Evolutionary conservation across 2,329 filamentous ascomycete species (phyloP).

Genomic region (Gliomastix tumulicola): DNA sequence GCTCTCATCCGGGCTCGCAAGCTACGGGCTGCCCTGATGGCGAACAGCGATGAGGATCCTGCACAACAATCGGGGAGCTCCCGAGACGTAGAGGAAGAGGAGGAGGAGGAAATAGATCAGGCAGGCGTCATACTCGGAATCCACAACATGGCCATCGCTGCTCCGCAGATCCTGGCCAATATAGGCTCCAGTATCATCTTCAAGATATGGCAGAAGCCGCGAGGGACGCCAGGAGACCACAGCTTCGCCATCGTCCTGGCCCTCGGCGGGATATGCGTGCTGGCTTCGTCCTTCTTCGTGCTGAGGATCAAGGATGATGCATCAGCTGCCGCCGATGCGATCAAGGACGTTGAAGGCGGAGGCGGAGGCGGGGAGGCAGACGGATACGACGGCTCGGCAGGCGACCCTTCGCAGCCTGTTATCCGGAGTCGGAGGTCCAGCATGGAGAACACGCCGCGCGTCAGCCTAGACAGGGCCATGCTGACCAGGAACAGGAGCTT

Average conservation of each 20-base stretch:
- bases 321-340: conserved; percentile 25
- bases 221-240: conserved; percentile 76
- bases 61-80: too few relatives aligned
- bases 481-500: conserved; percentile 43
- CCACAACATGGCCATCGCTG: conserved; percentile 90
- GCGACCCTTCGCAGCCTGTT: conserved; percentile 18
- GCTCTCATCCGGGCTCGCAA: conserved; percentile 38
- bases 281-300: conserved; percentile 71
- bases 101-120: conserved; percentile 61
- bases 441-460: conserved; percentile 30
- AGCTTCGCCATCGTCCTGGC: conserved; percentile 83
- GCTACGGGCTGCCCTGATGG: conserved; percentile 9
- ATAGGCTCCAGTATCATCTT: conserved; percentile 81
- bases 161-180: conserved; percentile 87
- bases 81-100: conserved; percentile 27
- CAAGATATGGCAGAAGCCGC: conserved; percentile 76
- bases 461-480: conserved; percentile 36
- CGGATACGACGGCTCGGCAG: conserved; percentile 4
- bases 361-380: conserved; percentile 12
- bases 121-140: conserved; percentile 89
- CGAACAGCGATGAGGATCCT: conserved; percentile 8
- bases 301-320: conserved; percentile 58
- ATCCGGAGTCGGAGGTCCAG: conserved; percentile 30
- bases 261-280: conserved; percentile 71
- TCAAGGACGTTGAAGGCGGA: conserved; percentile 35